Conservation (phyloP, 805 yeast genomes). For the Candida sithepensis region DNA sequence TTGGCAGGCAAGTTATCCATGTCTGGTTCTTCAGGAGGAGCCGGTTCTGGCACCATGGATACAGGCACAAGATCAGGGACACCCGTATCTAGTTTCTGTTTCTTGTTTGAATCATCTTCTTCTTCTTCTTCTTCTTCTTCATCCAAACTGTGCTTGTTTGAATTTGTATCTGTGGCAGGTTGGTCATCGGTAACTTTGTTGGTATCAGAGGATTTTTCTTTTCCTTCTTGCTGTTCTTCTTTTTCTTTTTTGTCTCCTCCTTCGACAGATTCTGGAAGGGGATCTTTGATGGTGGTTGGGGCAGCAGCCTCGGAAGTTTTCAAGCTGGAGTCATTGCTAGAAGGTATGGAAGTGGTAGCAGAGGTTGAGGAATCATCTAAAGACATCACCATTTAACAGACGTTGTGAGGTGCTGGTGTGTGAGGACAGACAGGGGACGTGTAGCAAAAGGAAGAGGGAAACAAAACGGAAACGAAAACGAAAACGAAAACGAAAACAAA, state of each 20-base stretch:
- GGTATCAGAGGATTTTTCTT: too few species aligned
- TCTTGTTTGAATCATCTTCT: neutral
- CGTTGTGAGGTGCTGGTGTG: neutral
- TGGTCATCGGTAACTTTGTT: neutral
- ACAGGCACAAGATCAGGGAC: conserved; percentile 23
- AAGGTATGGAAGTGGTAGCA: conserved; percentile 3
- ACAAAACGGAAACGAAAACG: neutral
- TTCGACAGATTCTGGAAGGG: too few species aligned
- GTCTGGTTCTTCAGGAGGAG: conserved; percentile 72
- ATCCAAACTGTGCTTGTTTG: neutral
- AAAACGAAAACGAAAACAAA: neutral
- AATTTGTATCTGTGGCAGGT: neutral
- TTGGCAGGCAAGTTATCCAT: conserved; percentile 59
- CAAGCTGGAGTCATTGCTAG: neutral
- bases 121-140: neutral
- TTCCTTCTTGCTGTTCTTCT: too few species aligned
- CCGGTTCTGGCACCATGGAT: conserved; percentile 61
- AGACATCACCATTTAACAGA: conserved; percentile 24
- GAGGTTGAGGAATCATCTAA: conserved; percentile 22
- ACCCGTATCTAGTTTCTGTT: conserved; percentile 14
- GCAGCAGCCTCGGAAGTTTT: conserved; percentile 2
- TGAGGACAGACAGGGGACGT: neutral
- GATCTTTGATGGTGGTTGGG: neutral
- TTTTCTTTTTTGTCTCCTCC: too few species aligned
- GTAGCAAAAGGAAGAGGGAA: neutral